These are phyloP conservation scores for Saitozyma sp. DNA, from an alignment of 768 basidiomycete genomes.

Conservation along the genomic window DNA sequence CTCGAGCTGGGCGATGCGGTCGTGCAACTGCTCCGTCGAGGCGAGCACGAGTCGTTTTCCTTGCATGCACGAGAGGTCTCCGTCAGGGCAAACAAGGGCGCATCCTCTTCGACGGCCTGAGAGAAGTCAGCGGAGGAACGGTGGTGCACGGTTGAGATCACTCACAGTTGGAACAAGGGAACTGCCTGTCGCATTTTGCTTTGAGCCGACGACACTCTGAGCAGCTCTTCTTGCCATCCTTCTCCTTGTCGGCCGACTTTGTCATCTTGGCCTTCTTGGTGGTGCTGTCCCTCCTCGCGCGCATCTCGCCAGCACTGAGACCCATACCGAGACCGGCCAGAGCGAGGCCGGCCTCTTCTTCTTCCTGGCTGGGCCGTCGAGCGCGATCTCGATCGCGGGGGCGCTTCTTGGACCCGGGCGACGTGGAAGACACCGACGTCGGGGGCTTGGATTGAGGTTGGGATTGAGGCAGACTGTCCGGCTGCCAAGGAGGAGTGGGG, in stretches of 20 bases:
- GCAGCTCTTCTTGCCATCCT: constrained; percentile 39
- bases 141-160: neutral
- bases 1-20: constrained; percentile 44
- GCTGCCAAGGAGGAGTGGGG: too few relatives aligned
- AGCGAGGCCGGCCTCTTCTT: constrained; percentile 24
- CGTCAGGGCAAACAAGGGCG: constrained; percentile 43
- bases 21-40: constrained; percentile 44
- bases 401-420: too few relatives aligned
- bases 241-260: constrained; percentile 16
- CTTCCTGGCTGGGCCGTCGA: constrained; percentile 10
- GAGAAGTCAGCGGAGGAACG: neutral
- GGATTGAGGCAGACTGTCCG: too few relatives aligned
- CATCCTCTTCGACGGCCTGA: constrained; percentile 42
- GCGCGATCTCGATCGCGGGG: neutral
- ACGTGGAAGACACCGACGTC: too few relatives aligned
- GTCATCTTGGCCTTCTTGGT: constrained; percentile 17
- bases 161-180: constrained; percentile 48
- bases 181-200: constrained; percentile 45
- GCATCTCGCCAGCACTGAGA: constrained; percentile 9
- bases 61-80: constrained; percentile 47
- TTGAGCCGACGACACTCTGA: constrained; percentile 45
- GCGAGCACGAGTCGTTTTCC: constrained; percentile 47
- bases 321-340: constrained; percentile 25
- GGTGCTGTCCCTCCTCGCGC: constrained; percentile 5
- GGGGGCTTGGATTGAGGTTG: too few relatives aligned